Evolutionary conservation across 805 yeast genomes (phyloP), one percentile per base, ranked within the genome.

Genomic region (Candida mattraensis): DNA sequence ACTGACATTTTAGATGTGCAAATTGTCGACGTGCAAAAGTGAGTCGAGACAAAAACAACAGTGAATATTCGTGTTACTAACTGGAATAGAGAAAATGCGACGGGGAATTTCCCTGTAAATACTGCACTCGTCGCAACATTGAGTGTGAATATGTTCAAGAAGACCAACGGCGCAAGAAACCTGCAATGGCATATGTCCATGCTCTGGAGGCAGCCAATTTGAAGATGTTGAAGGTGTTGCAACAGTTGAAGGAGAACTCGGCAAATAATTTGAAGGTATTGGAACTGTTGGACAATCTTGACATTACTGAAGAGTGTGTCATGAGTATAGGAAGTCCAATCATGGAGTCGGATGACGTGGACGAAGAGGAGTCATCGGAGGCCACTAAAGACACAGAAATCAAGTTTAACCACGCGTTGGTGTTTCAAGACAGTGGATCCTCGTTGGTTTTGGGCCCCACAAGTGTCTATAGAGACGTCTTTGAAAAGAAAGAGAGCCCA

Each of bases 391-490:
- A 30, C 4, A 9, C 36, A 10, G 32, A 33, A 13, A 18, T 28
- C 18, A 28, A 33, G 19, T 35, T 40, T 15, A 21, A 27, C 21
- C 44, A 35, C 18, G 38, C 29, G 3, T 18, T 36, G 15, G 31
- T 40, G 14, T 28, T 38, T 13, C 40, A 40, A 17, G 40, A 40
- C 4, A 19, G 37, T 12, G 44, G 44, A 8, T 30, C 40, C 2
- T 31, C 42, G 1, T 16, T 33, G 14, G 42, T 42, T 19, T 15
- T 38, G 4, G 46, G 46, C 3, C 42, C 42, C 1, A 38, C 40
- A 7, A 42, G 46, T 22, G 40, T 42, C 3, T 42, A 42, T 24
- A 35, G 25, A 20, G 46, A 42, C 12, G 33, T 31, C 16, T 27
- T 33, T 18, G 24, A 24, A n/a, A 20, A 26, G 7, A 36, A 22